These are phyloP conservation scores for Primulina eburnea DNA, from an alignment of 257 asterid species.

Conservation along the genomic window DNA sequence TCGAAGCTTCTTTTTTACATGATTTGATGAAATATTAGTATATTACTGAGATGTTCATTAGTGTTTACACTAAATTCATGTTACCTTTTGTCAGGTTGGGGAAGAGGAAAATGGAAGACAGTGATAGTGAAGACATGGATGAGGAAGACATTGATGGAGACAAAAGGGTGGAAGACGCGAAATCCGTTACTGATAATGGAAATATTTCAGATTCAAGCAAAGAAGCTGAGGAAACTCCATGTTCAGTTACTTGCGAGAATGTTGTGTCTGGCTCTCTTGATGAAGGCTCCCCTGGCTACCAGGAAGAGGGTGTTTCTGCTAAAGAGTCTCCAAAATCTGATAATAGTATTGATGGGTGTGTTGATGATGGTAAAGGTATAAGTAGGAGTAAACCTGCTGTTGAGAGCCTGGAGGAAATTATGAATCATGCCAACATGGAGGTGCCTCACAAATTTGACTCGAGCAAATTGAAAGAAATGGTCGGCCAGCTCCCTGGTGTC, in stretches of 20 bases:
- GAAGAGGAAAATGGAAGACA: conserved; percentile 59
- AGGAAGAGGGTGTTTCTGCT: conserved; percentile 46
- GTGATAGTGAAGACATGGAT: conserved; percentile 64
- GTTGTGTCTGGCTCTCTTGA: conserved; percentile 33
- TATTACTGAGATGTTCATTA: not conserved
- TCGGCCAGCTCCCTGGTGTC: conserved; percentile 21
- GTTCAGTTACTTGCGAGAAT: conserved; percentile 44
- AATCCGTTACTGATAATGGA: conserved; percentile 54
- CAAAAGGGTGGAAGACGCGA: conserved; percentile 47
- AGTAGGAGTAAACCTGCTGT: conserved; percentile 14
- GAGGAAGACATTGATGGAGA: conserved; percentile 42
- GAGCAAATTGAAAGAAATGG: conserved; percentile 27
- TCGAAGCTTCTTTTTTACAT: not conserved
- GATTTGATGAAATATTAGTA: conserved; percentile 3
- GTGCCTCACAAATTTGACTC: conserved; percentile 28
- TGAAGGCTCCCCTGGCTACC: conserved; percentile 42
- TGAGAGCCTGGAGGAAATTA: conserved; percentile 30
- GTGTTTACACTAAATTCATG: not conserved
- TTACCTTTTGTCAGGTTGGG: conserved; percentile 53
- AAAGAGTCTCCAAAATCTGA: conserved; percentile 32
- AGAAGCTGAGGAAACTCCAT: conserved; percentile 54
- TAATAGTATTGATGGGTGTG: conserved; percentile 18
- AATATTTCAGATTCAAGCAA: conserved; percentile 57
- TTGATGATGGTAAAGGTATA: conserved; percentile 14
- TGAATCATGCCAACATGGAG: conserved; percentile 27